Percentiles rank a stretch among this genome's conserved stretches.
phyloP scores from a whole-genome alignment of 169 alveolate genomes.

The Theileria sp. region DNA sequence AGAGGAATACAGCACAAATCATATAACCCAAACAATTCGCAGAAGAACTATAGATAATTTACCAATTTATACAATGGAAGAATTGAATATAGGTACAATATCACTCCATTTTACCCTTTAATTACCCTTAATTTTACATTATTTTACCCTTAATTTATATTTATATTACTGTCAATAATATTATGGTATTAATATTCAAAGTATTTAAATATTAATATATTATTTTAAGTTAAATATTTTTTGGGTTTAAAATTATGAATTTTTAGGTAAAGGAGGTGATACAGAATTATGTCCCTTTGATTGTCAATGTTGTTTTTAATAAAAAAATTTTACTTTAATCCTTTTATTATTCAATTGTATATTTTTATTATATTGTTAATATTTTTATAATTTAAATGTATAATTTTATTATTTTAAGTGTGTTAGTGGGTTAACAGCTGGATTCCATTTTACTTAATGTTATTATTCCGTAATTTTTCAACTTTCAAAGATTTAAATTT shows the following conservation, averaged over 20 bases:
- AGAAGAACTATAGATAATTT: slow-evolving; percentile 69
- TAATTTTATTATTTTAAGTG: not conserved
- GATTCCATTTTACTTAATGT: not conserved
- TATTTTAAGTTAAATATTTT: not conserved
- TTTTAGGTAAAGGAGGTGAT: slow-evolving; percentile 74
- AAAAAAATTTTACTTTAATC: not conserved
- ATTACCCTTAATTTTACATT: not conserved
- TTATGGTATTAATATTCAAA: not conserved
- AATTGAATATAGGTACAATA: slow-evolving; percentile 71
- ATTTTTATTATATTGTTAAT: not conserved
- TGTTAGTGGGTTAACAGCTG: not conserved
- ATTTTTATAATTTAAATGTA: not conserved
- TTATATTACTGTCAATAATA: not conserved
- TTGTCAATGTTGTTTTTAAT: slow-evolving; percentile 73
- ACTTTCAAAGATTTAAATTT: slow-evolving; percentile 24
- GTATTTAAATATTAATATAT: not conserved
- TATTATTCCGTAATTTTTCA: slow-evolving; percentile 8
- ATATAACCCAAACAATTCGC: slow-evolving; percentile 19
- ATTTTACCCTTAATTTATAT: not conserved
- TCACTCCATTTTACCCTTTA: not conserved
- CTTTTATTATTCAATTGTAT: too few species aligned
- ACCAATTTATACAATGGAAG: slow-evolving; percentile 75
- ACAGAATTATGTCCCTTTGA: slow-evolving; percentile 78
- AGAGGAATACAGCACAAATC: slow-evolving; percentile 22
- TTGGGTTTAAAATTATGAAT: not conserved